Conservation (phyloP, 2,329 filamentous ascomycete species). For the Xylariales sp. region DNA sequence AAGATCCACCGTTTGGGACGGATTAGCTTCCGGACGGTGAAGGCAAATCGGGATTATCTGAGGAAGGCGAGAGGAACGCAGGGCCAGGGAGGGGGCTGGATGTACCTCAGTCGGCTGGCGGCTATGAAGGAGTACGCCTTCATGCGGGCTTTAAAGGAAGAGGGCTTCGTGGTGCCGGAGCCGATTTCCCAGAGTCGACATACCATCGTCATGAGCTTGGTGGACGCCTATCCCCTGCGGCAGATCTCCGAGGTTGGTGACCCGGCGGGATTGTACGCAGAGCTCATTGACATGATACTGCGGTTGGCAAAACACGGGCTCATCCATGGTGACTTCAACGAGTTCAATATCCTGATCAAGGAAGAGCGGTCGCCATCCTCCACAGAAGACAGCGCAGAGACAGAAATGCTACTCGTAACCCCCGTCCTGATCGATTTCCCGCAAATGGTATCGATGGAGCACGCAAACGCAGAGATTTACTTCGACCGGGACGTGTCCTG, state of each 20-base stretch:
- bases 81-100: slow-evolving; percentile 74
- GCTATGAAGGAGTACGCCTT: slow-evolving; percentile 94
- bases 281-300: slow-evolving; percentile 82
- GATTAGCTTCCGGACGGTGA: slow-evolving; percentile 95
- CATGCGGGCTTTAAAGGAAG: slow-evolving; percentile 78
- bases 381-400: slow-evolving; percentile 12
- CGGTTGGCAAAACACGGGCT: slow-evolving; percentile 78
- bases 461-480: slow-evolving; percentile 91
- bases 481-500: slow-evolving; percentile 95
- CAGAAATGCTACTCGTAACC: slow-evolving; percentile 48
- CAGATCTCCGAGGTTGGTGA: slow-evolving; percentile 82
- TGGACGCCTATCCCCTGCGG: slow-evolving; percentile 87
- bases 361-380: slow-evolving; percentile 46
- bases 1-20: slow-evolving; percentile 95
- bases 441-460: slow-evolving; percentile 95
- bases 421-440: slow-evolving; percentile 96
- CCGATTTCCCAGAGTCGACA: slow-evolving; percentile 87
- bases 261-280: slow-evolving; percentile 81
- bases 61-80: slow-evolving; percentile 56
- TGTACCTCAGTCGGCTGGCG: slow-evolving; percentile 92
- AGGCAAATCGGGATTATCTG: slow-evolving; percentile 92
- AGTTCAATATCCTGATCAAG: slow-evolving; percentile 96
- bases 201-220: slow-evolving; percentile 91
- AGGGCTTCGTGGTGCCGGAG: slow-evolving; percentile 84
- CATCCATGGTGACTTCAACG: slow-evolving; percentile 98